phyloP scores from a whole-genome alignment of 2,329 filamentous ascomycete species.

The Madurella fahalii region DNA sequence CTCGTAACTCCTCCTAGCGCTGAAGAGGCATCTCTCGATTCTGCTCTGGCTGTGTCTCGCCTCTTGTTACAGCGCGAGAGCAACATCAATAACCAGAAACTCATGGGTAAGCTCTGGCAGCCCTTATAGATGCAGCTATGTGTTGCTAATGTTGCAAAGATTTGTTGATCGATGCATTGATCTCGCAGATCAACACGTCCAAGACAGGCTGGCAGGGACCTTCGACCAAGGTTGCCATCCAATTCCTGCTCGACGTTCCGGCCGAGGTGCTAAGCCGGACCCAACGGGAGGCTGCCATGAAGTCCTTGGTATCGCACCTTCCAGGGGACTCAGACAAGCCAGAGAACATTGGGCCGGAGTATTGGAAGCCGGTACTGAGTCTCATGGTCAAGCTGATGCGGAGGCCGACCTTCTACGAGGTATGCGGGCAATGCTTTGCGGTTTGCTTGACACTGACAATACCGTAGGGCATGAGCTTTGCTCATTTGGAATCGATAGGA shows the following conservation, averaged over 20 bases:
- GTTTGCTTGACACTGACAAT: conserved; percentile 8
- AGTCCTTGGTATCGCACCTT: conserved; percentile 16
- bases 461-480: conserved; percentile 37
- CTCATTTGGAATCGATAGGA: conserved; percentile 33
- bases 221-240: conserved; percentile 15
- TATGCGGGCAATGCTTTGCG: conserved; percentile 10
- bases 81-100: conserved; percentile 17
- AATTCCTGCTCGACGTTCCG: conserved; percentile 20
- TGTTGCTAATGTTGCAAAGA: conserved; percentile 5
- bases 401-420: conserved; percentile 48
- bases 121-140: no score
- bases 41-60: conserved; percentile 3
- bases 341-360: conserved; percentile 6
- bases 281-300: conserved; percentile 24
- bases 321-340: conserved; percentile 11
- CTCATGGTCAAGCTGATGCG: conserved; percentile 48
- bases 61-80: conserved; percentile 20
- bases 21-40: conserved; percentile 5
- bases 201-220: conserved; percentile 1
- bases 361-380: conserved; percentile 39
- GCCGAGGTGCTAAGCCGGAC: conserved; percentile 14
- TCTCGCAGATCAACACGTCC: conserved; percentile 21
- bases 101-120: conserved; percentile 18
- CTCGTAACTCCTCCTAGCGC: background rate
- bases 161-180: conserved; percentile 13